Conservation (phyloP, 108 stramenopile species). For the Stephanodiscus minutulus region DNA sequence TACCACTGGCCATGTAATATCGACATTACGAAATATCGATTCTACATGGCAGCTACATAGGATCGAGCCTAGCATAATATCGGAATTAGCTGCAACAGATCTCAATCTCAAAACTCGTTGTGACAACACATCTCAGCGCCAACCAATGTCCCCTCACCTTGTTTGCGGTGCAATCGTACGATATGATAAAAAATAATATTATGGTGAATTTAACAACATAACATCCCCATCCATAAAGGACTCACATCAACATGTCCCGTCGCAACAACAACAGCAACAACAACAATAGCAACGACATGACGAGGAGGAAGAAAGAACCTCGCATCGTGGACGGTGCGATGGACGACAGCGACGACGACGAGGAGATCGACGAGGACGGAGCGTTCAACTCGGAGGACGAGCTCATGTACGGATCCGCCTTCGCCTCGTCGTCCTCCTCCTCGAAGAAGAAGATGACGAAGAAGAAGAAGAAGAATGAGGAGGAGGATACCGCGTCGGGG, state of each 20-base stretch:
- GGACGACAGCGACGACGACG: constrained; percentile 58
- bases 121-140: too few relatives aligned
- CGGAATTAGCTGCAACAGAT: too few relatives aligned
- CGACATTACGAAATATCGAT: too few relatives aligned
- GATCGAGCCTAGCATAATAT: too few relatives aligned
- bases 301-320: constrained; percentile 15
- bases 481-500: constrained; percentile 1
- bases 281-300: background rate
- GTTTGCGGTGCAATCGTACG: too few relatives aligned
- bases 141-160: too few relatives aligned
- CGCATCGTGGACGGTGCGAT: constrained; percentile 13
- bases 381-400: constrained; percentile 77
- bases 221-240: background rate
- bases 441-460: constrained; percentile 3
- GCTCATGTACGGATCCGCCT: constrained; percentile 53
- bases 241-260: background rate
- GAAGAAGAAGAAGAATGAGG: constrained; percentile 6
- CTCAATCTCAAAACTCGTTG: too few relatives aligned
- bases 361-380: constrained; percentile 67
- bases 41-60: too few relatives aligned
- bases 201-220: too few relatives aligned
- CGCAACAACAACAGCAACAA: background rate
- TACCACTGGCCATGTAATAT: too few relatives aligned
- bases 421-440: constrained; percentile 15
- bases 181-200: too few relatives aligned